phyloP scores from a whole-genome alignment of 176 grass and related monocot species.

The Cenchrus americanus region DNA sequence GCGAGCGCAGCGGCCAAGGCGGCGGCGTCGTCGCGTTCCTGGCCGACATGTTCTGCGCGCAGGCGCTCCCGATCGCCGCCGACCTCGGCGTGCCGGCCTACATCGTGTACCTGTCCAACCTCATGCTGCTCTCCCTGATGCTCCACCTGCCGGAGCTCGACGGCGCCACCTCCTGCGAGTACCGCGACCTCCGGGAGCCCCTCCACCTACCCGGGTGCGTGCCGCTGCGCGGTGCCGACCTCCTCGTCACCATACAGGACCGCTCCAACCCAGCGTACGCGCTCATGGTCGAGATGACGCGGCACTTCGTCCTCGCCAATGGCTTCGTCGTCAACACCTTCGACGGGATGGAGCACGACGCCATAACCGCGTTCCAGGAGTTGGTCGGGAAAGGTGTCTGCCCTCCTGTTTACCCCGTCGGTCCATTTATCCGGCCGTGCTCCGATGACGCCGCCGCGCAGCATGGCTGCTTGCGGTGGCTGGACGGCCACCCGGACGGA shows the following conservation, averaged over 20 bases:
- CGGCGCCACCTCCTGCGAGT: slow-evolving; percentile 47
- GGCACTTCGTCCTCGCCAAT: slow-evolving; percentile 29
- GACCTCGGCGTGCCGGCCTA: slow-evolving; percentile 58
- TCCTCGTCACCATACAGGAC: slow-evolving; percentile 46
- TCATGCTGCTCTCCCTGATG: slow-evolving; percentile 39
- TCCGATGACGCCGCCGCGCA: background rate
- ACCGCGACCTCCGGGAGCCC: slow-evolving; percentile 53
- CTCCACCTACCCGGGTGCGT: slow-evolving; percentile 60
- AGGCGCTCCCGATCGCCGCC: slow-evolving; percentile 26
- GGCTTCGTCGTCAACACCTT: slow-evolving; percentile 58
- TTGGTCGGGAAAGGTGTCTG: slow-evolving; percentile 28
- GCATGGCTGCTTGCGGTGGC: slow-evolving; percentile 60
- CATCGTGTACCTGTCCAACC: slow-evolving; percentile 49
- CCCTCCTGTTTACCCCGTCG: slow-evolving; percentile 54
- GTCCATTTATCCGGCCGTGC: slow-evolving; percentile 39
- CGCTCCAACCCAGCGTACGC: slow-evolving; percentile 25
- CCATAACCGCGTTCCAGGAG: slow-evolving; percentile 35
- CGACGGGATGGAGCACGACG: slow-evolving; percentile 56
- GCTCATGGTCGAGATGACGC: slow-evolving; percentile 28
- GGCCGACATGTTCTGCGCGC: slow-evolving; percentile 44
- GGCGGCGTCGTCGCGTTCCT: slow-evolving; percentile 46
- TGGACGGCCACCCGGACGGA: slow-evolving; percentile 57
- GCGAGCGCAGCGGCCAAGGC: background rate
- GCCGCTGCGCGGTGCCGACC: slow-evolving; percentile 52
- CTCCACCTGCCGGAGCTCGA: slow-evolving; percentile 40